phyloP scores from a whole-genome alignment of 176 grass and related monocot genomes.

The Echinochloa phyllopogon region DNA sequence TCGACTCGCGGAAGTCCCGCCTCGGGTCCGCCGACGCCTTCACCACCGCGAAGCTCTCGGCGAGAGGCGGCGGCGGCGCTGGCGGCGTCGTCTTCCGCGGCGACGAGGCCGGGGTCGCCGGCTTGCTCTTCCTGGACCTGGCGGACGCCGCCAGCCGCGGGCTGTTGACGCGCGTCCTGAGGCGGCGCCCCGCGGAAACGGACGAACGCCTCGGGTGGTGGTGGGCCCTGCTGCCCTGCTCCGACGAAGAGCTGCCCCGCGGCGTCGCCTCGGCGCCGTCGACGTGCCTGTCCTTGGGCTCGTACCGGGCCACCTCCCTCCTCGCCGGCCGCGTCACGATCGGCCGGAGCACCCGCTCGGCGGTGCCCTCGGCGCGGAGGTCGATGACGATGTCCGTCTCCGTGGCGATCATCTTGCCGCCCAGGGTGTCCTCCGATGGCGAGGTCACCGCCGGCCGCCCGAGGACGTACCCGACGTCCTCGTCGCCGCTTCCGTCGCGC shows the following conservation, averaged over 20 bases:
- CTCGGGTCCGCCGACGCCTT: conserved; percentile 62
- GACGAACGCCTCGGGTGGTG: conserved; percentile 37
- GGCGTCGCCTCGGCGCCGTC: conserved; percentile 1
- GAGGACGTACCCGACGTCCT: background rate
- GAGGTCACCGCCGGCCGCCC: background rate
- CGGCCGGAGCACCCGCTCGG: conserved; percentile 46
- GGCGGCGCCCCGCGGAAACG: conserved; percentile 34
- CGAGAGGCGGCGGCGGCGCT: background rate
- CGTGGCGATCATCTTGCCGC: conserved; percentile 49
- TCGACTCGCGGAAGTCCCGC: conserved; percentile 82
- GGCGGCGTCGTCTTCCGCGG: background rate
- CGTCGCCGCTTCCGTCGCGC: background rate
- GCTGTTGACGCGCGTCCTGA: conserved; percentile 59
- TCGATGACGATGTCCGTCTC: conserved; percentile 63
- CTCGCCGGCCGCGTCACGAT: conserved; percentile 57
- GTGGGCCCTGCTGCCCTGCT: conserved; percentile 29
- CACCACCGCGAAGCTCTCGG: conserved; percentile 65
- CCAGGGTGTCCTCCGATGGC: background rate
- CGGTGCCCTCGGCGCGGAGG: conserved; percentile 11
- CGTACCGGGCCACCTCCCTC: background rate
- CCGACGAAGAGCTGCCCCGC: conserved; percentile 17
- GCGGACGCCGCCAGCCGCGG: conserved; percentile 38
- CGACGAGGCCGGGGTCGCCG: background rate
- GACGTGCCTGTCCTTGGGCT: background rate
- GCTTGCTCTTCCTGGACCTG: conserved; percentile 38